Evolutionary conservation across 139 green algal species (phyloP), one percentile per base, ranked within the genome.

Genomic region (Volvox reticuliferus): DNA sequence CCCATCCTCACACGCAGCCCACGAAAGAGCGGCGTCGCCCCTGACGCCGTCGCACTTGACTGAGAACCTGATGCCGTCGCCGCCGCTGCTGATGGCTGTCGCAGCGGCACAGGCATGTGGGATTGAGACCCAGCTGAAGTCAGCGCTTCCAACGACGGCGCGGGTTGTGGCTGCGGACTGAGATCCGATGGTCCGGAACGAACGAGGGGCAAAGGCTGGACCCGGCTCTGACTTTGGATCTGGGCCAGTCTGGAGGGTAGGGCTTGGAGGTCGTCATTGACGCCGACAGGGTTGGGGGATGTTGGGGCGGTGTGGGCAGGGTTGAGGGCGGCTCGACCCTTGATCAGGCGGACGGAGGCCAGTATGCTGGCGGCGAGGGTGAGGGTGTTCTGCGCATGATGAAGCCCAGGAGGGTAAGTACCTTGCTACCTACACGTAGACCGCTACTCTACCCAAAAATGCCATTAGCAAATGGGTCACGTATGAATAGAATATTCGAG

Each of bases 1-100:
- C 86, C 86, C 75, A 91, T 91, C 13, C 86, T 75, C 30, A 91
- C 86, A 0, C 86, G 36, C 12, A 91, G 86, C 19, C 86, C 86
- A 0, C 75, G 55, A 73, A 77, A 86, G 3, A 89, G 17, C 26
- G 44, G 28, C 33, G 67, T 35, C 67, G 36, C 32, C 18, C 20
- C 33, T 35, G 32, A 2, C 9, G 75, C 16, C 75, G 2, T 17
- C n/a, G 75, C 17, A 35, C 44, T 9, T 5, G 79, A 30, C 28
- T 30, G 50, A 13, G 55, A 24, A 21, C 50, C 1, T 44, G 78
- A n/a, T 30, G 79, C 19, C 78, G 16, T 9, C 75, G 12, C 71
- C 71, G 71, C 26, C 71, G 26, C 16, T 20, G 71, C 2, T 2
- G 71, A 32, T 2, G 78, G 19, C 78, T 14, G 28, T 30, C 21